phyloP scores from a whole-genome alignment of 1,284 basidiomycete species.

The Rhodotorula sp. region DNA sequence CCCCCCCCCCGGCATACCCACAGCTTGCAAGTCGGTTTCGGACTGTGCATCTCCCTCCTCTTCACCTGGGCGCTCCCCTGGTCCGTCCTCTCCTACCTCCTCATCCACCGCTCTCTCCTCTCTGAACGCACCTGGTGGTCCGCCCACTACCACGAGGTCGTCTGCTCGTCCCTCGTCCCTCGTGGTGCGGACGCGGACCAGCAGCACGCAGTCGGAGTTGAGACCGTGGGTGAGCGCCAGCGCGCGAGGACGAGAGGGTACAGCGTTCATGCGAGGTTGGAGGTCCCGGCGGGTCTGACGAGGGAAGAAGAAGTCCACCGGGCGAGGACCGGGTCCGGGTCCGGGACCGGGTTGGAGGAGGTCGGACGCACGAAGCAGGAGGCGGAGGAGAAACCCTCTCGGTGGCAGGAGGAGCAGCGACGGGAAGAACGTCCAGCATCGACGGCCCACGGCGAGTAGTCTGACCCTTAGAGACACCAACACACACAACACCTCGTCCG shows the following conservation, averaged over 20 bases:
- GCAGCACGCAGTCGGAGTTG: neutral
- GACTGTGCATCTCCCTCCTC: slow-evolving; percentile 41
- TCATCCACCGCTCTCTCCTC: slow-evolving; percentile 10
- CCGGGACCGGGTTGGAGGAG: too few relatives aligned
- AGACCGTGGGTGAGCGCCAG: neutral
- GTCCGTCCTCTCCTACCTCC: slow-evolving; percentile 11
- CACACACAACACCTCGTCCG: too few relatives aligned
- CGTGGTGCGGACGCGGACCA: neutral
- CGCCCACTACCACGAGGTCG: slow-evolving; percentile 1
- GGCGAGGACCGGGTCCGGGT: too few relatives aligned
- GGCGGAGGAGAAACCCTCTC: too few relatives aligned
- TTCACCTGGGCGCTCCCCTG: slow-evolving; percentile 45
- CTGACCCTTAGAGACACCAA: too few relatives aligned
- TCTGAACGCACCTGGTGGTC: slow-evolving; percentile 18
- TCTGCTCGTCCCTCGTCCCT: neutral
- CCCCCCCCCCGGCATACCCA: slow-evolving; percentile 47
- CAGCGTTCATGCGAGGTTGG: neutral
- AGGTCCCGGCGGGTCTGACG: neutral
- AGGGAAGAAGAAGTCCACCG: neutral
- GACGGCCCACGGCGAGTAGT: too few relatives aligned
- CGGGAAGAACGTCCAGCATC: too few relatives aligned
- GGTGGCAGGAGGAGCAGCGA: too few relatives aligned
- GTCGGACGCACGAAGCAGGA: too few relatives aligned
- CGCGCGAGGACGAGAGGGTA: neutral
- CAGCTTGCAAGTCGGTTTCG: slow-evolving; percentile 45